Percentiles rank a stretch among this genome's conserved stretches.
Evolutionary conservation across 2,329 filamentous ascomycete species (phyloP).

Genomic region (Berkeleyomyces basicola): DNA sequence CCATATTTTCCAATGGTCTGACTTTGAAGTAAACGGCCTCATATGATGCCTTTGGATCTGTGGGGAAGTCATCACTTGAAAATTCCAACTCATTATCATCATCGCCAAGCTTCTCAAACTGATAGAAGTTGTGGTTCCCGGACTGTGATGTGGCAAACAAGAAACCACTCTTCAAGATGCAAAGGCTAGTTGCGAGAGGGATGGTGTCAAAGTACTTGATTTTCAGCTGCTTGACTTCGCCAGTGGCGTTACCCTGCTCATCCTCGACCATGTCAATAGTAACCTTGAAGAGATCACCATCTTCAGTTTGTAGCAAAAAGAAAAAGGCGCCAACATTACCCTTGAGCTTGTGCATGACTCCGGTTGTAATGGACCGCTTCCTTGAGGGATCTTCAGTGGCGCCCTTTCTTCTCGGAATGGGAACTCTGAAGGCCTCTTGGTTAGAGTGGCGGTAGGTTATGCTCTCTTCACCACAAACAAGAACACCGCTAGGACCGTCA

Average conservation of each 20-base stretch:
- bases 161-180: constrained; percentile 90
- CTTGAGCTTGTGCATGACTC: constrained; percentile 95
- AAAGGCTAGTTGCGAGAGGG: constrained; percentile 69
- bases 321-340: constrained; percentile 75
- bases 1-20: constrained; percentile 62
- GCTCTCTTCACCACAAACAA: constrained; percentile 87
- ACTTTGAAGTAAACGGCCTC: constrained; percentile 75
- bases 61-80: constrained; percentile 63
- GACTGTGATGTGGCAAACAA: constrained; percentile 84
- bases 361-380: constrained; percentile 72
- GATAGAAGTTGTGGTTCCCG: constrained; percentile 88
- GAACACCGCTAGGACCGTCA: constrained; percentile 83
- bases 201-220: constrained; percentile 98
- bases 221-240: constrained; percentile 67
- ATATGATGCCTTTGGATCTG: constrained; percentile 55
- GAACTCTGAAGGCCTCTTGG: constrained; percentile 72
- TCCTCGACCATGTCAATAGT: constrained; percentile 84
- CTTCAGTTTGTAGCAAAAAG: constrained; percentile 87
- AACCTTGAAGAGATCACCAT: constrained; percentile 96
- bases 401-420: constrained; percentile 74
- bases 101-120: constrained; percentile 92
- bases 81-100: constrained; percentile 85
- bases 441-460: constrained; percentile 97
- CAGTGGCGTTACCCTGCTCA: constrained; percentile 57
- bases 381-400: constrained; percentile 82